phyloP scores from a whole-genome alignment of 257 asterid species.

The Nicotiana knightiana region DNA sequence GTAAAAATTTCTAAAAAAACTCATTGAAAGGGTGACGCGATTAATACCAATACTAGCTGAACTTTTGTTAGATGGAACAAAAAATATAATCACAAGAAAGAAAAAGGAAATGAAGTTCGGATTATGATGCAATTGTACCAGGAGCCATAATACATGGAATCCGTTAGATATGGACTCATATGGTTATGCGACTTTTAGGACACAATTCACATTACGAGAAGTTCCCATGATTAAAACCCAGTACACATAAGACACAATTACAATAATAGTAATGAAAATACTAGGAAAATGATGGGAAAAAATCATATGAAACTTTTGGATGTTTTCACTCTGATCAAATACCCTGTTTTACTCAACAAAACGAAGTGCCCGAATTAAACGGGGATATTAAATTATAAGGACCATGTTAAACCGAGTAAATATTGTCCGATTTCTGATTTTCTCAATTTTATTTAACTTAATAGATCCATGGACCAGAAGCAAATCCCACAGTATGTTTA shows the following conservation, averaged over 20 bases:
- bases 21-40: not conserved
- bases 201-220: not conserved
- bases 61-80: not conserved
- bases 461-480: too few species aligned
- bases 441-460: too few species aligned
- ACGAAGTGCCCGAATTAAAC: too few species aligned
- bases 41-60: not conserved
- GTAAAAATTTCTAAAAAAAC: not conserved
- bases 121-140: not conserved
- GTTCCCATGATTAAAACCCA: not conserved
- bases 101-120: not conserved
- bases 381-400: too few species aligned
- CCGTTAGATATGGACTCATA: not conserved
- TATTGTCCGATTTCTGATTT: too few species aligned
- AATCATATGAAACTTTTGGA: not conserved
- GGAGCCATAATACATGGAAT: not conserved
- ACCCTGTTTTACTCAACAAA: too few species aligned
- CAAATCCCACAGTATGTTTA: too few species aligned
- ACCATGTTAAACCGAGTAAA: too few species aligned
- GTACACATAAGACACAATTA: too few species aligned
- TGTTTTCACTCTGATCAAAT: not conserved
- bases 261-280: not conserved
- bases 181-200: not conserved
- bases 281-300: not conserved
- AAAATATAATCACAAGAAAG: not conserved